phyloP scores from a whole-genome alignment of 345 rosid genomes.

The Brassica juncea region DNA sequence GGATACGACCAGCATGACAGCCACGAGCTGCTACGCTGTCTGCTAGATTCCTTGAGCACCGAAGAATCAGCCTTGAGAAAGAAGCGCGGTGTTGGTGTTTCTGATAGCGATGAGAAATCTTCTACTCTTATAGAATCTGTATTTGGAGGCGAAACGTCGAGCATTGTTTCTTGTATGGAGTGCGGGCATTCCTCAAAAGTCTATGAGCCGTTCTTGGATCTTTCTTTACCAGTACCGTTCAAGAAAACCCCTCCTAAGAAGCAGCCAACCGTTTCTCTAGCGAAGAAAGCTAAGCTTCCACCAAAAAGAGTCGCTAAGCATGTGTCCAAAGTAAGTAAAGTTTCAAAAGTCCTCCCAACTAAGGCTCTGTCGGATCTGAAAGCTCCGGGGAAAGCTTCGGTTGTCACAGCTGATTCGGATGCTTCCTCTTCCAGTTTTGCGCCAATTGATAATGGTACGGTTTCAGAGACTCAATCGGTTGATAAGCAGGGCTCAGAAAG shows the following conservation, averaged over 20 bases:
- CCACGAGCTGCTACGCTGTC: constrained; percentile 85
- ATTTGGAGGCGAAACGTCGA: constrained; percentile 87
- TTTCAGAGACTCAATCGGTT: constrained; percentile 31
- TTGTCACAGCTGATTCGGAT: constrained; percentile 19
- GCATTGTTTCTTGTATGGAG: constrained; percentile 81
- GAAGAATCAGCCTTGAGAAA: constrained; percentile 69
- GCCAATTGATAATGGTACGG: constrained; percentile 25
- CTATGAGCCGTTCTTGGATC: constrained; percentile 90
- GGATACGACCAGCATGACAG: constrained; percentile 98
- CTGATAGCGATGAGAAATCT: constrained; percentile 44
- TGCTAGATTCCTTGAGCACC: constrained; percentile 77
- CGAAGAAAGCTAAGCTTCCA: constrained; percentile 68
- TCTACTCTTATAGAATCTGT: constrained; percentile 73
- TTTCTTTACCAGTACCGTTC: constrained; percentile 85
- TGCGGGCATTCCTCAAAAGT: constrained; percentile 89
- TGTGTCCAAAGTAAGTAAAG: constrained; percentile 54
- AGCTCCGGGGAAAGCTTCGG: constrained; percentile 25
- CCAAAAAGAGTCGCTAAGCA: constrained; percentile 59
- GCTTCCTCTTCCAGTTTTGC: constrained; percentile 18
- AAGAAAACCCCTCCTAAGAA: constrained; percentile 72
- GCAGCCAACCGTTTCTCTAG: constrained; percentile 53
- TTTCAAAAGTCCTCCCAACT: constrained; percentile 39
- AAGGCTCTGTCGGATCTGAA: constrained; percentile 39
- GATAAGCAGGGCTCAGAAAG: constrained; percentile 15
- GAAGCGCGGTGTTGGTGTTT: constrained; percentile 44